Percentiles rank a stretch among this genome's conserved stretches.
These are phyloP conservation scores for Geotrichum klebahnii DNA, from an alignment of 1,139 yeast species.

Conservation along the genomic window DNA sequence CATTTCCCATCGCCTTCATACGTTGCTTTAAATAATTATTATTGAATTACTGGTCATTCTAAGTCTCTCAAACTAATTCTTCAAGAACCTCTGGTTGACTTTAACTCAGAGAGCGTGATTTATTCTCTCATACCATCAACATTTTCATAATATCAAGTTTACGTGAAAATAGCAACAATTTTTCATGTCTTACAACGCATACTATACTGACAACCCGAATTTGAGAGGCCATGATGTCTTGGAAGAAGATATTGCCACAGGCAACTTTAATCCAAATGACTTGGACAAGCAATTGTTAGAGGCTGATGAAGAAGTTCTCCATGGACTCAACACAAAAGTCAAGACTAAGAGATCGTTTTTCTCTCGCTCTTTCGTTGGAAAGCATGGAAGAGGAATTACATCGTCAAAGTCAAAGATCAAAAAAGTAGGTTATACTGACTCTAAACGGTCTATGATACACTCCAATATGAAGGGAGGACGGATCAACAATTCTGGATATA, in stretches of 20 bases:
- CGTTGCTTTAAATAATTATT: too few relatives aligned
- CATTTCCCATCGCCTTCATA: too few relatives aligned
- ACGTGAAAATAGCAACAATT: too few relatives aligned
- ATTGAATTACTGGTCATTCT: too few relatives aligned
- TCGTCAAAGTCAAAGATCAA: conserved; percentile 12
- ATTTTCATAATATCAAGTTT: too few relatives aligned
- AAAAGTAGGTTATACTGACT: conserved; percentile 21
- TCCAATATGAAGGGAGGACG: neutral
- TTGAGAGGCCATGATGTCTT: conserved; percentile 28
- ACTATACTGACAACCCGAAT: conserved; percentile 32
- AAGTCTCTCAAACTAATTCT: too few relatives aligned
- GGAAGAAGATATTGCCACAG: conserved; percentile 31
- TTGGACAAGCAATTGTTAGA: conserved; percentile 32
- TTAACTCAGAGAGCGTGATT: too few relatives aligned
- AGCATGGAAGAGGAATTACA: conserved; percentile 16
- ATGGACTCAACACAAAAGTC: conserved; percentile 26
- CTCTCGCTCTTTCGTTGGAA: conserved; percentile 7
- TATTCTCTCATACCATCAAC: too few relatives aligned
- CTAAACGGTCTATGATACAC: conserved; percentile 1
- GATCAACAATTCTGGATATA: conserved; percentile 1
- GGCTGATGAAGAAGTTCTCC: conserved; percentile 33
- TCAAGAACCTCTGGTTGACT: too few relatives aligned
- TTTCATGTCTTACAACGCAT: too few relatives aligned
- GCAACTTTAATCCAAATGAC: conserved; percentile 28
- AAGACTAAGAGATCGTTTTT: conserved; percentile 8